Evolutionary conservation across 768 basidiomycete species (phyloP), one percentile per base, ranked within the genome.

Genomic region (Suillus luteus): DNA sequence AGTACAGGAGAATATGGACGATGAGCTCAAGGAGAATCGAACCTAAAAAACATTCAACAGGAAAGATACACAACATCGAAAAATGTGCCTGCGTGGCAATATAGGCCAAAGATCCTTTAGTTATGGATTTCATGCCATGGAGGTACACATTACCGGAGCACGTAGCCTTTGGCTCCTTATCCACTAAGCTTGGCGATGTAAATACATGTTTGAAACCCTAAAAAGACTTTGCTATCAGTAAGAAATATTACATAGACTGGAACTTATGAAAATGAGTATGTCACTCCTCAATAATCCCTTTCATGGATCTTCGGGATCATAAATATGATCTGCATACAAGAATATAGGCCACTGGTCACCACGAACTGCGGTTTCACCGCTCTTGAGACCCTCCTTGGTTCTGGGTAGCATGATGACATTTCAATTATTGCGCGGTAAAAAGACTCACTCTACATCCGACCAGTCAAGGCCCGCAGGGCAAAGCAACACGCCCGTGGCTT

Each of bases 41-140:
- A 19, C 3, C 19, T 43, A 0, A 43, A 19, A 0, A 19, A 19
- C 8, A 19, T 3, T 43, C 0, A 19, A 17, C 43, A 43, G 7
- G 15, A 6, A 15, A 19, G 3, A 17, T 1, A 6, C 6, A 6
- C 5, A 7, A 1, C 1, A 19, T 44, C 0, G n/a, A 19, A 5
- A 2, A 9, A 10, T 19, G 5, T n/a, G 3, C 43, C 17, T 44
- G 7, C 5, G 19, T 44, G 8, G 43, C 43, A n/a, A 44, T n/a
- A 44, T 44, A 44, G 9, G 43, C 19, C 1, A 44, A 3, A 1
- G 43, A 44, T 10, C 19, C 43, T 44, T 44, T n/a, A 4, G 43
- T 44, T 4, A 44, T 9, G 3, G 19, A 44, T 1, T 44, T 19
- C 43, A 44, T 44, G 3, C 43, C 9, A 4, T 44, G 43, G 3